Evolutionary conservation across 345 rosid species (phyloP).

Genomic region (Murraya paniculata): DNA sequence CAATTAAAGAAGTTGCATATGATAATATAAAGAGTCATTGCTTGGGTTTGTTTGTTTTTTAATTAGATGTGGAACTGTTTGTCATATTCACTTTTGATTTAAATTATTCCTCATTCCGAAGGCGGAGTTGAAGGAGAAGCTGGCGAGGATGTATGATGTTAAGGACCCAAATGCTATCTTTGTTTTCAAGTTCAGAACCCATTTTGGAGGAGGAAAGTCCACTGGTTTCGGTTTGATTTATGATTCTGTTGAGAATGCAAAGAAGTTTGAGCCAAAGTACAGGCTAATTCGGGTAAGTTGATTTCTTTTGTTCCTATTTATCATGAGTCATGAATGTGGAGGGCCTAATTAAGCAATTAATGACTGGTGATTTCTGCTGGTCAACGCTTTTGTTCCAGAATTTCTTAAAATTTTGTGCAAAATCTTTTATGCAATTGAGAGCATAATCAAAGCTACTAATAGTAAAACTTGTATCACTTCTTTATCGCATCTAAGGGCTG

Average conservation of each 20-base stretch:
- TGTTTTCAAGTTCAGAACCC: slow-evolving; percentile 70
- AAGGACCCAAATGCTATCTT: slow-evolving; percentile 61
- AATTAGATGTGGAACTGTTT: background rate
- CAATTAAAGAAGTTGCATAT: background rate
- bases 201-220: slow-evolving; percentile 78
- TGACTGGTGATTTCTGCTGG: background rate
- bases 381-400: background rate
- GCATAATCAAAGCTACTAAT: background rate
- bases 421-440: background rate
- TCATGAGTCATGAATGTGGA: background rate
- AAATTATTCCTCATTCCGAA: background rate
- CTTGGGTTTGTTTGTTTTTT: too few relatives aligned
- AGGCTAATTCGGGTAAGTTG: slow-evolving; percentile 67
- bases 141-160: slow-evolving; percentile 55
- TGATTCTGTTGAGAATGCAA: slow-evolving; percentile 58
- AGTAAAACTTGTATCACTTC: background rate
- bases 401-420: background rate
- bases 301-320: background rate
- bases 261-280: slow-evolving; percentile 72
- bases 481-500: background rate
- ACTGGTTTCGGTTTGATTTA: slow-evolving; percentile 72
- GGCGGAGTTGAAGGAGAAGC: slow-evolving; percentile 68
- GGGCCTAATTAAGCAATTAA: background rate
- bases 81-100: background rate
- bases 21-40: too few relatives aligned